Percentiles rank a stretch among this genome's conserved stretches.
phyloP scores from a whole-genome alignment of 495 filamentous ascomycete species.

The Xanthoparmelia taractica region DNA sequence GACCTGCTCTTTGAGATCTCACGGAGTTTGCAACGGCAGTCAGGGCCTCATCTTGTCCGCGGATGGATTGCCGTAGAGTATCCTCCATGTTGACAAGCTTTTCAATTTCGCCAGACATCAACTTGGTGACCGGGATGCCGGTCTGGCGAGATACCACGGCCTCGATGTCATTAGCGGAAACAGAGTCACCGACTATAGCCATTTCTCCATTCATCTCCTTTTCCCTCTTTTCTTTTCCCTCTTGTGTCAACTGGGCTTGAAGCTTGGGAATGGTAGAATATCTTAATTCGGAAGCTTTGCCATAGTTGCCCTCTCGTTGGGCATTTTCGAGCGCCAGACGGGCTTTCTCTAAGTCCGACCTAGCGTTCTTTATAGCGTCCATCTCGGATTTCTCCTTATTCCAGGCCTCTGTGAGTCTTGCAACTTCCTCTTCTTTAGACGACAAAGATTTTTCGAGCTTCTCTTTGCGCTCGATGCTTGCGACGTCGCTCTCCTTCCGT shows the following conservation, averaged over 20 bases:
- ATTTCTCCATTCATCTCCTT: constrained; percentile 26
- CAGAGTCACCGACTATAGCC: constrained; percentile 71
- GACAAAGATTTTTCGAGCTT: constrained; percentile 71
- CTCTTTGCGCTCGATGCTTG: constrained; percentile 79
- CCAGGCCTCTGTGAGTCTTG: constrained; percentile 67
- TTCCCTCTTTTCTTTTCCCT: constrained; percentile 43
- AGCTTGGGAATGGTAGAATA: constrained; percentile 79
- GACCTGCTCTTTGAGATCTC: constrained; percentile 84
- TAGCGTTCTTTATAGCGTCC: constrained; percentile 73
- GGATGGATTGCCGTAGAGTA: constrained; percentile 70
- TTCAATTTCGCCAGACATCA: constrained; percentile 87
- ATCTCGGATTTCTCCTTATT: constrained; percentile 83
- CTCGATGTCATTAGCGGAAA: constrained; percentile 86
- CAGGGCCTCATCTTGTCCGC: constrained; percentile 90
- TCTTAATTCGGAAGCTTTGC: constrained; percentile 72
- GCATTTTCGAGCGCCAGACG: constrained; percentile 79
- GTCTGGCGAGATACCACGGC: constrained; percentile 84
- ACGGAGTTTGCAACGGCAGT: constrained; percentile 88
- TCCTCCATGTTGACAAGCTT: constrained; percentile 95
- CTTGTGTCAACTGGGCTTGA: constrained; percentile 70
- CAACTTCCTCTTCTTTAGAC: constrained; percentile 61
- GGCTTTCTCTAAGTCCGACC: constrained; percentile 76
- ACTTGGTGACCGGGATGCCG: constrained; percentile 83
- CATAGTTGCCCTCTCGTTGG: constrained; percentile 87
- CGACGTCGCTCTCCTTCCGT: constrained; percentile 85